Evolutionary conservation across 148 eudicot species (phyloP).

Genomic region (Pouteria glomerata): DNA sequence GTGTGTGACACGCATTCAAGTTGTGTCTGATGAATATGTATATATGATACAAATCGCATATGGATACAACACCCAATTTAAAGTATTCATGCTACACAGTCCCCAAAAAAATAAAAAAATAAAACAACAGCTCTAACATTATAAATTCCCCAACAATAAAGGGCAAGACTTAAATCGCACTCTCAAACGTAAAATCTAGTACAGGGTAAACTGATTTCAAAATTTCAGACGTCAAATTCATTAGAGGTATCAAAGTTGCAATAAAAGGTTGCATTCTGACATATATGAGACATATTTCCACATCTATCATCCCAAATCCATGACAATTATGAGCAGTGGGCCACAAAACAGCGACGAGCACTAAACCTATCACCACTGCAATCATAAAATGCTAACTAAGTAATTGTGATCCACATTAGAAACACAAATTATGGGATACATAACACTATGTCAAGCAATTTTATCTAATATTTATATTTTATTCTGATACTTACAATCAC

Average conservation of each 20-base stretch:
- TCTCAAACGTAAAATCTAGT: neutral
- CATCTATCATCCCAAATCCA: neutral
- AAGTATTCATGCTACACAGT: too few relatives aligned
- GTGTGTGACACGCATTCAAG: too few relatives aligned
- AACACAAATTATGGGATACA: neutral
- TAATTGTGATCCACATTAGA: conserved; percentile 2
- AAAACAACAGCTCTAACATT: neutral
- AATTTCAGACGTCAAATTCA: neutral
- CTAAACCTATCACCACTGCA: neutral
- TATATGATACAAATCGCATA: too few relatives aligned
- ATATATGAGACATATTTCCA: neutral
- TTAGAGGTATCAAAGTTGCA: neutral
- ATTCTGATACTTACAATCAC: too few relatives aligned
- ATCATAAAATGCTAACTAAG: neutral
- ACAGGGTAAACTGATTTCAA: neutral
- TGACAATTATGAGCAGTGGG: neutral
- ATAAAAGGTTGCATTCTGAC: neutral
- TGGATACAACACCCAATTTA: too few relatives aligned
- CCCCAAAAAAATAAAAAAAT: neutral
- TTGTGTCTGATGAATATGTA: too few relatives aligned
- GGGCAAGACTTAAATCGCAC: neutral
- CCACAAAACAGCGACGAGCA: neutral
- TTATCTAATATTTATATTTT: too few relatives aligned
- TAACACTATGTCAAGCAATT: neutral
- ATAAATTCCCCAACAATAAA: neutral